Percentiles rank a stretch among this genome's conserved stretches.
phyloP scores from a whole-genome alignment of 1,139 yeast genomes.

The Lizanozyma gosingica region DNA sequence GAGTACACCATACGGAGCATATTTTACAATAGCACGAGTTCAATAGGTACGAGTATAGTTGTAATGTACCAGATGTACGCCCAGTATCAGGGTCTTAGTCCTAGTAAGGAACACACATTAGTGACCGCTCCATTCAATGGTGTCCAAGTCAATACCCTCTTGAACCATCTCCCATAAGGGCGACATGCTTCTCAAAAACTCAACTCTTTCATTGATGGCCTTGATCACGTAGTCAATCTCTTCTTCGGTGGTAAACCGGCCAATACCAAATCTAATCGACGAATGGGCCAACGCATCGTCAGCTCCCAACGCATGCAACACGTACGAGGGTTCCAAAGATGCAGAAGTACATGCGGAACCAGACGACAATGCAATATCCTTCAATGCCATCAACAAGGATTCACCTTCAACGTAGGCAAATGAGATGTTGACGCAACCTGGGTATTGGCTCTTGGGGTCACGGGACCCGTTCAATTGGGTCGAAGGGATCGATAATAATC shows the following conservation, averaged over 20 bases:
- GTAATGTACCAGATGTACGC: too few species aligned
- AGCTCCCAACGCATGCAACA: slow-evolving; percentile 91
- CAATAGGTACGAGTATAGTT: too few species aligned
- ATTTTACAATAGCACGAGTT: too few species aligned
- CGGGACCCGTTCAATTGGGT: slow-evolving; percentile 85
- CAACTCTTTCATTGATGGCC: slow-evolving; percentile 84
- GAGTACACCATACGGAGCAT: too few species aligned
- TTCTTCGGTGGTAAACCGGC: slow-evolving; percentile 93
- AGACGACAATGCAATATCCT: slow-evolving; percentile 90
- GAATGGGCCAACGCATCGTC: slow-evolving; percentile 98
- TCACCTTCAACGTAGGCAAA: slow-evolving; percentile 98
- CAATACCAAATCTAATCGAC: slow-evolving; percentile 92
- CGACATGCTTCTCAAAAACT: slow-evolving; percentile 81
- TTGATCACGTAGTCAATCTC: slow-evolving; percentile 89
- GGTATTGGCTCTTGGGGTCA: slow-evolving; percentile 49
- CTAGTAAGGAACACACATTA: slow-evolving; percentile 15
- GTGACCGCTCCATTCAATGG: slow-evolving; percentile 98
- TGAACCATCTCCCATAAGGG: slow-evolving; percentile 99
- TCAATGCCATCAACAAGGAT: slow-evolving; percentile 92
- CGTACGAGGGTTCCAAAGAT: slow-evolving; percentile 94
- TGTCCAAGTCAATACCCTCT: slow-evolving; percentile 89
- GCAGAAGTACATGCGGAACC: slow-evolving; percentile 99
- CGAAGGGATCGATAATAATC: slow-evolving; percentile 75
- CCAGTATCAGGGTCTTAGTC: too few species aligned
- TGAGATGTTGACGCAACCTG: slow-evolving; percentile 94